A percentile compares a stretch with the other conserved stretches of the same genome.
Evolutionary conservation across 2,329 filamentous ascomycete genomes (phyloP).

Genomic region (Colletotrichum sp.): DNA sequence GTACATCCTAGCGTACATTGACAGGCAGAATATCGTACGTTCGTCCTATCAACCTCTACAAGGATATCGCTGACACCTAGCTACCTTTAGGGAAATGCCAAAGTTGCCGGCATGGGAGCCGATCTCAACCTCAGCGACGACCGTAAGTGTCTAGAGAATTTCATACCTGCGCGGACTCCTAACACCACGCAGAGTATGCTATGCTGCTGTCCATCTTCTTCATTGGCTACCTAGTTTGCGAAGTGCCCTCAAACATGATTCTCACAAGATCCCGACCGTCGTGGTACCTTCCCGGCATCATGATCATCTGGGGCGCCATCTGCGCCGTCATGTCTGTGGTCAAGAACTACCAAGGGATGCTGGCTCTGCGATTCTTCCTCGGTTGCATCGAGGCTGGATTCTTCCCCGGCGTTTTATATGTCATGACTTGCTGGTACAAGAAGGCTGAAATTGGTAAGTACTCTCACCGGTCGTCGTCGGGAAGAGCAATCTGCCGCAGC

Average conservation of each 20-base stretch:
- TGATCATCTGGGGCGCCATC: constrained; percentile 56
- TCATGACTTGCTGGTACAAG: constrained; percentile 58
- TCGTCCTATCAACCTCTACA: not conserved
- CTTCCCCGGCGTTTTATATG: constrained; percentile 47
- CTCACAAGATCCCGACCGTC: constrained; percentile 51
- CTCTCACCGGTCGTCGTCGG: not conserved
- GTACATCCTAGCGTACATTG: constrained; percentile 33
- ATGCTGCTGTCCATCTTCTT: constrained; percentile 58
- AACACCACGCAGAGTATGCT: constrained; percentile 41
- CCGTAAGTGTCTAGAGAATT: not conserved
- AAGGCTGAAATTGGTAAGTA: constrained; percentile 38
- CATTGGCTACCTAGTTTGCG: constrained; percentile 54
- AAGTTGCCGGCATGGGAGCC: constrained; percentile 51
- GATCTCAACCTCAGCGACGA: constrained; percentile 47
- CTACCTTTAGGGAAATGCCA: constrained; percentile 45
- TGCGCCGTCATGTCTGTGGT: constrained; percentile 52
- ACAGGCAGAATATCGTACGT: constrained; percentile 21
- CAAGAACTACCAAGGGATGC: constrained; percentile 46
- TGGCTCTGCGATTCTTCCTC: constrained; percentile 41
- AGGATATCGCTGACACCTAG: not conserved
- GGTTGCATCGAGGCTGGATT: constrained; percentile 37
- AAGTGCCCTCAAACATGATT: constrained; percentile 57
- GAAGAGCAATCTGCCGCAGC: not conserved
- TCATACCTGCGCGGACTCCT: not conserved
- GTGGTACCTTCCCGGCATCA: constrained; percentile 51